A percentile compares a stretch with the other conserved stretches of the same genome.
phyloP scores from a whole-genome alignment of 768 basidiomycete species.

The Calvatia gigantea region DNA sequence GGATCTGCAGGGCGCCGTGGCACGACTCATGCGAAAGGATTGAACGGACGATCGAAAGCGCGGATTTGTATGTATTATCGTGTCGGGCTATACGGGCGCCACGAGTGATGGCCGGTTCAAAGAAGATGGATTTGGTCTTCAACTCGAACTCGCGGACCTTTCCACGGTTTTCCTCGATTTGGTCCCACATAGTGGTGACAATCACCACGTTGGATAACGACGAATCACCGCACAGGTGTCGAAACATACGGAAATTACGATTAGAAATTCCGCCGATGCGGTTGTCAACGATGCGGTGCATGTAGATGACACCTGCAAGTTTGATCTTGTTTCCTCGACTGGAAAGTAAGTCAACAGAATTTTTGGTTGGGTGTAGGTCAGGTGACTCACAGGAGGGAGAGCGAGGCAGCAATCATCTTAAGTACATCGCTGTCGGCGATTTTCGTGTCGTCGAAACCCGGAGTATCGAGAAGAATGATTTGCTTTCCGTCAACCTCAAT shows the following conservation, averaged over 20 bases:
- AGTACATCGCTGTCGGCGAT: conserved; percentile 45
- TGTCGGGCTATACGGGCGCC: conserved; percentile 42
- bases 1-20: conserved; percentile 46
- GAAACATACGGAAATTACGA: conserved; percentile 46
- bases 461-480: conserved; percentile 53
- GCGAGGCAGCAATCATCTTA: conserved; percentile 43
- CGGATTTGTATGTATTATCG: conserved; percentile 32
- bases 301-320: conserved; percentile 50
- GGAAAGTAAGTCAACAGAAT: conserved; percentile 14
- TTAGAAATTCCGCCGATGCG: conserved; percentile 39
- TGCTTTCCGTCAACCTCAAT: conserved; percentile 39
- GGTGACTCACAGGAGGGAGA: conserved; percentile 28
- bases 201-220: conserved; percentile 44
- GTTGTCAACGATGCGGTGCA: conserved; percentile 45
- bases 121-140: conserved; percentile 33
- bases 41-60: conserved; percentile 37
- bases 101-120: conserved; percentile 43
- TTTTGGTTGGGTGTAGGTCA: neutral
- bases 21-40: conserved; percentile 25
- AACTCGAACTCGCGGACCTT: conserved; percentile 41
- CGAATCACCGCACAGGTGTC: conserved; percentile 41
- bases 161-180: conserved; percentile 30
- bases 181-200: conserved; percentile 47
- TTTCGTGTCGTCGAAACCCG: conserved; percentile 56
- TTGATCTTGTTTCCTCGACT: conserved; percentile 29